Conservation (phyloP, 2,329 filamentous ascomycete genomes). For the Juglanconis oblonga region DNA sequence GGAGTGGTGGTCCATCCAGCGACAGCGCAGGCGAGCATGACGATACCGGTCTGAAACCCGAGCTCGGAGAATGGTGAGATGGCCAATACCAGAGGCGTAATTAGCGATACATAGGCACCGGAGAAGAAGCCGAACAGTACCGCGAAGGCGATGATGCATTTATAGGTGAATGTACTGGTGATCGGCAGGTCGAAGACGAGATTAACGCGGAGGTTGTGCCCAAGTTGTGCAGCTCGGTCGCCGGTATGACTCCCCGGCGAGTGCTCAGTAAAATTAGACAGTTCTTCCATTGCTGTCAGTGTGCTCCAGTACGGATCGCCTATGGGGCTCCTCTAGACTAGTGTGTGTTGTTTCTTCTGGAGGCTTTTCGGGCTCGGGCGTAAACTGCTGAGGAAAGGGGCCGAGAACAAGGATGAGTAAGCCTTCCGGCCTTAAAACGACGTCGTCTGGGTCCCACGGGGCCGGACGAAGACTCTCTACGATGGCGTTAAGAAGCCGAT, state of each 20-base stretch:
- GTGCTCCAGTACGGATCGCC: too few species aligned
- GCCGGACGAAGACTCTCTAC: too few species aligned
- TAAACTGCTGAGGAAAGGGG: background rate
- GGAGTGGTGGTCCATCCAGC: slow-evolving; percentile 56
- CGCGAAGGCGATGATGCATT: slow-evolving; percentile 22
- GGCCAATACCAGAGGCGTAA: slow-evolving; percentile 32
- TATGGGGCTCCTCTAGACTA: background rate
- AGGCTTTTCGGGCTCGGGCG: background rate
- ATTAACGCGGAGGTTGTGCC: too few species aligned
- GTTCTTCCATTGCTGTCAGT: too few species aligned
- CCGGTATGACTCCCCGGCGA: too few species aligned
- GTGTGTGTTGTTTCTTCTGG: background rate
- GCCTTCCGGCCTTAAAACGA: background rate
- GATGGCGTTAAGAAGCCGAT: too few species aligned
- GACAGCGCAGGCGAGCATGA: slow-evolving; percentile 53
- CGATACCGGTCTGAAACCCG: slow-evolving; percentile 43
- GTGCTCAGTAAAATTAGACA: too few species aligned
- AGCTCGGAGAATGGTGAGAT: slow-evolving; percentile 52
- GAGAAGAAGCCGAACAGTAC: slow-evolving; percentile 27
- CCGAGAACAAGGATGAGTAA: background rate
- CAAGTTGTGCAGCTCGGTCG: too few species aligned
- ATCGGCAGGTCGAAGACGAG: too few species aligned
- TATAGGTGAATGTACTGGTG: too few species aligned
- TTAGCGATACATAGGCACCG: slow-evolving; percentile 26
- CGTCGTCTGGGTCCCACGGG: background rate